Conservation (phyloP, 2,329 filamentous ascomycete genomes). For the Xylariaceae sp. region DNA sequence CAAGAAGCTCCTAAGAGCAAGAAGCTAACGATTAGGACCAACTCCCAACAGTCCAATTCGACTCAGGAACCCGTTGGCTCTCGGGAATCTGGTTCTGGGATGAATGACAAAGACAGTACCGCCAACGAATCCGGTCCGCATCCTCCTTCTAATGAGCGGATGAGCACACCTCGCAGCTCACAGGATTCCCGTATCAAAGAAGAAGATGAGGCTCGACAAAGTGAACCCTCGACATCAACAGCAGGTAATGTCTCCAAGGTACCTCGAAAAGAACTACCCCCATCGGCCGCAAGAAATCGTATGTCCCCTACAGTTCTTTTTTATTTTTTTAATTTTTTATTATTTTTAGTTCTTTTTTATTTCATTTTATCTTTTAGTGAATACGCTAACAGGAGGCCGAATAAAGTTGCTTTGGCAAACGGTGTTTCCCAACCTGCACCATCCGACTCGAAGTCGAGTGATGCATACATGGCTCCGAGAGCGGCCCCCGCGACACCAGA, state of each 20-base stretch:
- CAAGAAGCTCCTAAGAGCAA: conserved; percentile 72
- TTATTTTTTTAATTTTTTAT: not conserved
- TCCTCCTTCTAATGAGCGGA: conserved; percentile 33
- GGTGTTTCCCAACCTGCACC: conserved; percentile 30
- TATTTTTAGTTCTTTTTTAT: too few species aligned
- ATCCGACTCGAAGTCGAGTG: conserved; percentile 40
- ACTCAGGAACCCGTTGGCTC: conserved; percentile 35
- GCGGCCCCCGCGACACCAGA: conserved; percentile 49
- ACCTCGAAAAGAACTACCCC: conserved; percentile 58
- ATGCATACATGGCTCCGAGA: conserved; percentile 55
- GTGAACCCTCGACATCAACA: conserved; percentile 39
- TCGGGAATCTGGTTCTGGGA: conserved; percentile 34
- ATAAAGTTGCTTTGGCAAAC: conserved; percentile 32
- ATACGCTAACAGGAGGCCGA: too few species aligned
- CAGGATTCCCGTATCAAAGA: conserved; percentile 55
- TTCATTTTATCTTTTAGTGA: too few species aligned
- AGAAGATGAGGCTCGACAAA: conserved; percentile 44
- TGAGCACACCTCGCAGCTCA: conserved; percentile 47
- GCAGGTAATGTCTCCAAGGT: conserved; percentile 45
- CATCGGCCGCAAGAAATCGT: conserved; percentile 39
- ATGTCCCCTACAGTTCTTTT: conserved; percentile 25
- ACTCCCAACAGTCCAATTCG: conserved; percentile 38
- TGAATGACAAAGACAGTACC: conserved; percentile 35
- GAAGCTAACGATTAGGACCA: conserved; percentile 40
- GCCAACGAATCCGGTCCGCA: conserved; percentile 33